These are phyloP conservation scores for Komagataella populi DNA, from an alignment of 805 yeast genomes.

Conservation along the genomic window DNA sequence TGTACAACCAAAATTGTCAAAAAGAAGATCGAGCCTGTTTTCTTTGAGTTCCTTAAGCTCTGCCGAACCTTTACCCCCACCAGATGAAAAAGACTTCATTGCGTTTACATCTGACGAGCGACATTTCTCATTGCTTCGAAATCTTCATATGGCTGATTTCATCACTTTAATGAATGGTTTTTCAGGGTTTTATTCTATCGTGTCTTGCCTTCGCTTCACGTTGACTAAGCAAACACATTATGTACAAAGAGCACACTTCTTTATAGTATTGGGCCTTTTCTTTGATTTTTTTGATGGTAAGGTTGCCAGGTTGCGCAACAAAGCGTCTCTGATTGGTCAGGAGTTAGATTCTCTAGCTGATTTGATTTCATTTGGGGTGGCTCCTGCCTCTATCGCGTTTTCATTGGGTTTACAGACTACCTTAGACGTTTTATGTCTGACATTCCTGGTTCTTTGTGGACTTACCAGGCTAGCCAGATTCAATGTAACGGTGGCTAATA, in stretches of 20 bases:
- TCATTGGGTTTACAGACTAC: slow-evolving; percentile 83
- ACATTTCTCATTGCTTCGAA: slow-evolving; percentile 77
- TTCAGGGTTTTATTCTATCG: slow-evolving; percentile 82
- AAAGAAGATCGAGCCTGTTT: slow-evolving; percentile 27
- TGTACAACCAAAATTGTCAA: not conserved
- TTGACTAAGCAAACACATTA: slow-evolving; percentile 56
- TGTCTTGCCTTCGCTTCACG: slow-evolving; percentile 74
- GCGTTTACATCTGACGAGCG: slow-evolving; percentile 73
- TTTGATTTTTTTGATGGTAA: slow-evolving; percentile 96
- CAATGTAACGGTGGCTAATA: slow-evolving; percentile 83
- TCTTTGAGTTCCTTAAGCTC: slow-evolving; percentile 28
- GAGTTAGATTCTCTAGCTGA: slow-evolving; percentile 96
- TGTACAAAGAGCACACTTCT: slow-evolving; percentile 79
- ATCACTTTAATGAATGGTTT: slow-evolving; percentile 91
- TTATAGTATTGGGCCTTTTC: slow-evolving; percentile 79
- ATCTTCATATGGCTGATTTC: slow-evolving; percentile 90
- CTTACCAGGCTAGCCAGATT: slow-evolving; percentile 89
- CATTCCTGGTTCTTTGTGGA: slow-evolving; percentile 87
- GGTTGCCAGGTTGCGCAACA: slow-evolving; percentile 89
- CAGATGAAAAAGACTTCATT: slow-evolving; percentile 62
- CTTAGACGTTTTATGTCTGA: slow-evolving; percentile 59
- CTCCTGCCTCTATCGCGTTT: slow-evolving; percentile 89
- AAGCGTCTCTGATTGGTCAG: slow-evolving; percentile 90
- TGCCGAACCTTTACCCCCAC: slow-evolving; percentile 54
- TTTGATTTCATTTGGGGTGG: slow-evolving; percentile 86